These are phyloP conservation scores for Colletotrichum sojae DNA, from an alignment of 2,329 filamentous ascomycete species.

Conservation along the genomic window DNA sequence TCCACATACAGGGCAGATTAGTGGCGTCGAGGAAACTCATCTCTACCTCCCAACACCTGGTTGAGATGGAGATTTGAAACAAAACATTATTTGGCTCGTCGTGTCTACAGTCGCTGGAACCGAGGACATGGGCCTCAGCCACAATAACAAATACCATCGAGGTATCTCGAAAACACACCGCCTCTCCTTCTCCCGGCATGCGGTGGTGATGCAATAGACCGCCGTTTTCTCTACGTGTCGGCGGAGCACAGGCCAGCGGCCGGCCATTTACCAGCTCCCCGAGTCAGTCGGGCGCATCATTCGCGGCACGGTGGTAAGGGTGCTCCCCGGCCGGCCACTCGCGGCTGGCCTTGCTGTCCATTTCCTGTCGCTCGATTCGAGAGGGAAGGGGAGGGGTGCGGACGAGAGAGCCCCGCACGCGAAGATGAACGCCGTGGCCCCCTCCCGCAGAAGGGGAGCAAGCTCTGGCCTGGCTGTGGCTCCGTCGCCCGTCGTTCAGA, in stretches of 20 bases:
- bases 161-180: neutral
- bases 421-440: too few relatives aligned
- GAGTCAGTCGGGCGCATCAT: conserved; percentile 26
- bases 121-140: neutral
- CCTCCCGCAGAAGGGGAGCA: neutral
- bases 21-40: neutral
- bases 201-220: conserved; percentile 1
- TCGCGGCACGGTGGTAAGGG: conserved; percentile 2
- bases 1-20: neutral
- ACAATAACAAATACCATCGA: neutral
- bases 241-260: neutral
- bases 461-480: neutral
- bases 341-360: neutral
- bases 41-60: too few relatives aligned
- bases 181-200: too few relatives aligned
- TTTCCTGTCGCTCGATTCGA: neutral
- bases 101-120: neutral
- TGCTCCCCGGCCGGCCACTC: neutral
- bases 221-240: neutral
- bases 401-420: too few relatives aligned
- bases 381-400: neutral
- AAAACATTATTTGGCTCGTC: too few relatives aligned
- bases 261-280: neutral
- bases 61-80: too few relatives aligned
- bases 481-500: neutral